Conservation (phyloP, 805 yeast species). For the Lachancea quebecensis region DNA sequence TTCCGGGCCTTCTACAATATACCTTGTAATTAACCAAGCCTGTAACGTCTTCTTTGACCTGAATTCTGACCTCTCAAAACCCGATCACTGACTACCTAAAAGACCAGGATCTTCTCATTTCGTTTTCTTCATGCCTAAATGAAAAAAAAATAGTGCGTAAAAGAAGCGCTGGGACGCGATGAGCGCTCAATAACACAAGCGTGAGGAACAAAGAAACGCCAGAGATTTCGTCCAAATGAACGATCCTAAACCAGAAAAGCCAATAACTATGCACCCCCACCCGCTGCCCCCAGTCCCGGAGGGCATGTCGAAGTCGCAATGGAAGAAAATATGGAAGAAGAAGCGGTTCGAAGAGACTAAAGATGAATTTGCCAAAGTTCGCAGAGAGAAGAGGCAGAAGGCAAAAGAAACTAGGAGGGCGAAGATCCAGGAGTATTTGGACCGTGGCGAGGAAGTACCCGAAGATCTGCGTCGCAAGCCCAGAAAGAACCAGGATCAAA, state of each 20-base stretch:
- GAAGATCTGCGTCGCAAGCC: constrained; percentile 35
- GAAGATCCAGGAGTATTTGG: constrained; percentile 30
- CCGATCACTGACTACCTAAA: too few species aligned
- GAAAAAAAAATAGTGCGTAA: not conserved
- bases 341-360: constrained; percentile 57
- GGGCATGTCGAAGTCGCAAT: constrained; percentile 81
- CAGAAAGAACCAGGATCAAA: constrained; percentile 38
- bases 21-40: too few species aligned
- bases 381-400: constrained; percentile 49
- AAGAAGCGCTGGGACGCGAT: not conserved
- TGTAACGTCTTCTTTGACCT: too few species aligned
- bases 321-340: constrained; percentile 63
- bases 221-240: too few species aligned
- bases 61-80: too few species aligned
- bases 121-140: too few species aligned
- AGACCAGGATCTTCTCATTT: too few species aligned
- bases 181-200: not conserved
- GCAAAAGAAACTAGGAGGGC: constrained; percentile 37
- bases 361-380: constrained; percentile 47
- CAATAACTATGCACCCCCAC: not conserved
- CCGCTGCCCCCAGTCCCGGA: constrained; percentile 49
- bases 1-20: not conserved
- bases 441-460: constrained; percentile 36
- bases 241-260: not conserved
- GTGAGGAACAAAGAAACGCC: too few species aligned